Percentiles rank a stretch among this genome's conserved stretches.
Conservation (phyloP, 2,329 filamentous ascomycete genomes). For the Epichloe coenophiala region DNA sequence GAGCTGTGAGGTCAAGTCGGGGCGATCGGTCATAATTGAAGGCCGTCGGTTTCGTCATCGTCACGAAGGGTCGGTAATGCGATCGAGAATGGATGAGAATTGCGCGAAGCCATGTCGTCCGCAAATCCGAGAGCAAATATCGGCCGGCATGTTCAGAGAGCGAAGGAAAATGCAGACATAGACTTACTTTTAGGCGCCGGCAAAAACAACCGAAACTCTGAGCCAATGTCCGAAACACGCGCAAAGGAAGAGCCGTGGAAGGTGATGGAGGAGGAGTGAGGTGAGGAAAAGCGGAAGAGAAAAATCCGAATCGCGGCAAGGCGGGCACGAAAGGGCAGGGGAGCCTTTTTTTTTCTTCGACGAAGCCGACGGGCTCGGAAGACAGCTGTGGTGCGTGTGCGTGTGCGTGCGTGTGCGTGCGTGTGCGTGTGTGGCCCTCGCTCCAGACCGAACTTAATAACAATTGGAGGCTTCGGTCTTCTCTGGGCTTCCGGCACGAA, state of each 20-base stretch:
- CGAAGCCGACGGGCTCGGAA: slow-evolving; percentile 3
- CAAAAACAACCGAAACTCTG: slow-evolving; percentile 32
- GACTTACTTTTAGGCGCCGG: slow-evolving; percentile 42
- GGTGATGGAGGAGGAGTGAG: slow-evolving; percentile 18
- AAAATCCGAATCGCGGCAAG: slow-evolving; percentile 18
- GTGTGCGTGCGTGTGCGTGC: background rate
- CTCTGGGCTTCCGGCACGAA: slow-evolving; percentile 1
- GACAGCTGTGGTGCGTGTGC: background rate
- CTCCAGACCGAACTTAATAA: background rate
- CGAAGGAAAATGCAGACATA: slow-evolving; percentile 7
- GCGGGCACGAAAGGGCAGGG: slow-evolving; percentile 20
- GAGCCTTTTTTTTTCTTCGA: slow-evolving; percentile 17
- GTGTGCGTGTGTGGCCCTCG: background rate
- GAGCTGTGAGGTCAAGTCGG: background rate
- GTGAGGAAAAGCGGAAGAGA: slow-evolving; percentile 10
- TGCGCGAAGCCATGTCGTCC: slow-evolving; percentile 1
- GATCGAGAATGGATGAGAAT: slow-evolving; percentile 1
- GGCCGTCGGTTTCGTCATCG: slow-evolving; percentile 7
- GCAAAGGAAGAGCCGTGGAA: slow-evolving; percentile 32
- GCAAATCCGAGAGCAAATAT: background rate
- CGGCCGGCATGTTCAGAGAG: background rate
- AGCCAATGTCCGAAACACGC: slow-evolving; percentile 31
- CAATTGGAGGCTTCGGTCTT: background rate
- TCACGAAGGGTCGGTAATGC: slow-evolving; percentile 7
- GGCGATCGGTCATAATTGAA: background rate